Evolutionary conservation across 768 basidiomycete species (phyloP).

Genomic region (Kwoniella dejecticola): DNA sequence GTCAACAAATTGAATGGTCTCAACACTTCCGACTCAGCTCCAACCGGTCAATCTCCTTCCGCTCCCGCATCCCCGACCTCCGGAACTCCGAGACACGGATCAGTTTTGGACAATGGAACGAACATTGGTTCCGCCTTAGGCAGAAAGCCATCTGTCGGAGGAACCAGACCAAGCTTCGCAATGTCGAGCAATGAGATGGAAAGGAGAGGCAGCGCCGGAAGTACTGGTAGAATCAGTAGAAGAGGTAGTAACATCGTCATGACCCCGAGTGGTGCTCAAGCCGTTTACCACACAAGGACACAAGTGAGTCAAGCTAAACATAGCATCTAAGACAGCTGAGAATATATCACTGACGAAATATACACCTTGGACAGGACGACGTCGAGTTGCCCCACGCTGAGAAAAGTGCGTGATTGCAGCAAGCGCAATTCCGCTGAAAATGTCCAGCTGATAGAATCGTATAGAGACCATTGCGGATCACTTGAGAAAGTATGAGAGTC

Average conservation of each 20-base stretch:
- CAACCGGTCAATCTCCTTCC: conserved; percentile 7
- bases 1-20: conserved; percentile 12
- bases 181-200: conserved; percentile 27
- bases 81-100: conserved; percentile 2
- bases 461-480: conserved; percentile 83
- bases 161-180: conserved; percentile 19
- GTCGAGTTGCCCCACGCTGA: conserved; percentile 89
- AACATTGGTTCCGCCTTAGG: conserved; percentile 41
- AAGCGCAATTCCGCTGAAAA: too few relatives aligned
- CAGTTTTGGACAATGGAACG: conserved; percentile 47
- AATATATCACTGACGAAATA: not conserved
- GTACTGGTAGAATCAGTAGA: conserved; percentile 34
- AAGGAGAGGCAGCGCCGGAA: conserved; percentile 26
- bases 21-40: conserved; percentile 11
- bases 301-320: conserved; percentile 62
- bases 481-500: conserved; percentile 81
- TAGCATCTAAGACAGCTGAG: not conserved
- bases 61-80: conserved; percentile 14
- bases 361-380: conserved; percentile 38
- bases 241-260: conserved; percentile 64
- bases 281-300: conserved; percentile 84
- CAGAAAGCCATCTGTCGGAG: conserved; percentile 33
- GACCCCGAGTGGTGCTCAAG: conserved; percentile 72
- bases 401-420: conserved; percentile 63
- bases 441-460: too few relatives aligned